phyloP scores from a whole-genome alignment of 257 asterid genomes.

The Nemophila menziesii region DNA sequence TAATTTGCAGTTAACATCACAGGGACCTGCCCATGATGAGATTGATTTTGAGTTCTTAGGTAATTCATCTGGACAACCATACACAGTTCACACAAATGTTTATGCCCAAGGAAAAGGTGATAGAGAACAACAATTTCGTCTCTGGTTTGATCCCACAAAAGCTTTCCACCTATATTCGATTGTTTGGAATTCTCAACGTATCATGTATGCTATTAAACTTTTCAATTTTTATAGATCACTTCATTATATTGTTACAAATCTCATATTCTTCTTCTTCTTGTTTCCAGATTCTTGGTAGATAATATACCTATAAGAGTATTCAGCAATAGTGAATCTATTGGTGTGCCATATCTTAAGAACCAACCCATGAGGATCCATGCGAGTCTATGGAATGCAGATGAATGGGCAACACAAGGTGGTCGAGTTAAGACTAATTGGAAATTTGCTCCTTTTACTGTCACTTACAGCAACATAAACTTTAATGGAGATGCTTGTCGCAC shows the following conservation, averaged over 20 bases:
- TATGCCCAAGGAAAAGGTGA: background rate
- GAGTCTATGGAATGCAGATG: too few species aligned
- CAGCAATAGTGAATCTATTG: too few species aligned
- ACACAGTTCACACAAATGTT: background rate
- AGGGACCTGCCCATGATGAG: background rate
- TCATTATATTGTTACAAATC: too few species aligned
- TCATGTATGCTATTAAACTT: constrained; percentile 1
- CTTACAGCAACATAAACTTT: constrained; percentile 24
- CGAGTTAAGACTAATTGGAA: too few species aligned
- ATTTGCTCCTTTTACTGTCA: constrained; percentile 38
- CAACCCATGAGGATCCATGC: constrained; percentile 38
- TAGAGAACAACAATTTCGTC: background rate
- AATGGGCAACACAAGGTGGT: too few species aligned
- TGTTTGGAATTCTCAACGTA: background rate
- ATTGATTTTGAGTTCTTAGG: background rate
- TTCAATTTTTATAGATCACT: too few species aligned
- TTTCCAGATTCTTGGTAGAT: constrained; percentile 47
- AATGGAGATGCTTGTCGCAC: constrained; percentile 10
- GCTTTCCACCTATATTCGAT: background rate
- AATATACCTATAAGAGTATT: constrained; percentile 43
- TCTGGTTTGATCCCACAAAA: background rate
- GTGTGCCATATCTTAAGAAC: too few species aligned
- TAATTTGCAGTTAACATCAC: background rate
- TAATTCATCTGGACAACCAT: background rate
- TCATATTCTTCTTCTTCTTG: background rate